A percentile compares a stretch with the other conserved stretches of the same genome.
These are phyloP conservation scores for Lasiodiplodia hormozganensis DNA, from an alignment of 2,329 filamentous ascomycete genomes.

Conservation along the genomic window DNA sequence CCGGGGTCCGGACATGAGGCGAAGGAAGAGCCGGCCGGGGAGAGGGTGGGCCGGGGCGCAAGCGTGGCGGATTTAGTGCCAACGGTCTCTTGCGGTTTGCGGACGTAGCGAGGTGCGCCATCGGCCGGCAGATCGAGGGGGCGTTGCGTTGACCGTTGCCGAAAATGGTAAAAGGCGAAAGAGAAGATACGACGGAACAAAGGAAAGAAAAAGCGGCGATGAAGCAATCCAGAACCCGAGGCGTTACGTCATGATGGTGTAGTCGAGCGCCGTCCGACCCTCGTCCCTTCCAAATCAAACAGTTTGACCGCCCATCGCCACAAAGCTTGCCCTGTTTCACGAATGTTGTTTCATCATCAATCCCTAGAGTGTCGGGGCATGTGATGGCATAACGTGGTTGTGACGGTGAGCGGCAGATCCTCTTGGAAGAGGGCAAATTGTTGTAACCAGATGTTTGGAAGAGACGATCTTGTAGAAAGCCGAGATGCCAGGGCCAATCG, in stretches of 20 bases:
- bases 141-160: too few species aligned
- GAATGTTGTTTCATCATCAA: background rate
- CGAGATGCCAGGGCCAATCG: background rate
- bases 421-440: background rate
- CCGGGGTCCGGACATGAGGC: too few species aligned
- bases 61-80: background rate
- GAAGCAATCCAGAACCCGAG: background rate
- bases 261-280: background rate
- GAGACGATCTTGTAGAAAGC: background rate
- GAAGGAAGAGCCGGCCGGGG: background rate
- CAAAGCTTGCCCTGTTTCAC: background rate
- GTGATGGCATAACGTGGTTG: background rate
- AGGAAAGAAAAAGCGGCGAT: background rate
- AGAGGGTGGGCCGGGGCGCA: background rate
- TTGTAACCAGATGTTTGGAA: background rate
- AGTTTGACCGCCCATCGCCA: too few species aligned
- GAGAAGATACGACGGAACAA: background rate
- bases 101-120: background rate
- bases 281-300: too few species aligned
- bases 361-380: background rate
- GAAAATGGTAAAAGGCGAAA: background rate
- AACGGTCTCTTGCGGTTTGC: background rate
- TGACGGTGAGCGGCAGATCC: background rate
- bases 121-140: background rate
- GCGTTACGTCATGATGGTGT: constrained; percentile 6